Percentiles rank a stretch among this genome's conserved stretches.
These are phyloP conservation scores for Ophiostoma perfectum DNA, from an alignment of 2,329 filamentous ascomycete genomes.

Conservation along the genomic window DNA sequence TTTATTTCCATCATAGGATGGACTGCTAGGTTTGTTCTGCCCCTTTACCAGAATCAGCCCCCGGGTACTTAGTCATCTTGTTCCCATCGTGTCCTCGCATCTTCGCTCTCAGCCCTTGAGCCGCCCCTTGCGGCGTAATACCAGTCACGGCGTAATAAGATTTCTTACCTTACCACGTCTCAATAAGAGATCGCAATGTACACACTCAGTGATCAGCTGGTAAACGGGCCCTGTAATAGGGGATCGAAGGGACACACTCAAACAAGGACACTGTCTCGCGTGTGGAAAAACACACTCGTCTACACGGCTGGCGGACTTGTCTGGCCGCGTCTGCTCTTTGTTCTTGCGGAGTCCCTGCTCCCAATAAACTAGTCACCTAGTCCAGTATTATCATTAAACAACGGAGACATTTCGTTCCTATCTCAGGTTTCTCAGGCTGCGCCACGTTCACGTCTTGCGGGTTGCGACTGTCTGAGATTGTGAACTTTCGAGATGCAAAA, in stretches of 20 bases:
- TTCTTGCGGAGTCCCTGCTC: not conserved
- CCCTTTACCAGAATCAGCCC: too few species aligned
- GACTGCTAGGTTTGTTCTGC: too few species aligned
- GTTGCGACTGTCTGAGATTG: not conserved
- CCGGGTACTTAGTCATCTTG: too few species aligned
- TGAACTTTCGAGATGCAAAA: not conserved
- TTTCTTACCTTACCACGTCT: too few species aligned
- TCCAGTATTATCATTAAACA: not conserved
- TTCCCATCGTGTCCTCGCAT: too few species aligned
- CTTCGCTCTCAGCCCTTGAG: too few species aligned
- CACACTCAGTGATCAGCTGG: not conserved
- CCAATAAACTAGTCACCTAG: not conserved
- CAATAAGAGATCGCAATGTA: not conserved
- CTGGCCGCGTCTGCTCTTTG: not conserved
- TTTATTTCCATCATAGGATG: too few species aligned
- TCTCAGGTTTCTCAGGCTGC: not conserved
- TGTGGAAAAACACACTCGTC: not conserved
- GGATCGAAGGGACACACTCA: not conserved
- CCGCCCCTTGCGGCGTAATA: too few species aligned
- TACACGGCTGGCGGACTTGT: not conserved
- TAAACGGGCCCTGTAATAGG: not conserved
- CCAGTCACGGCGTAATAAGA: too few species aligned
- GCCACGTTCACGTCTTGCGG: constrained; percentile 6
- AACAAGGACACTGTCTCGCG: not conserved
- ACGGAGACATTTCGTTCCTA: not conserved